Conservation (phyloP, 2,329 filamentous ascomycete species). For the Tympanopsis confertula region DNA sequence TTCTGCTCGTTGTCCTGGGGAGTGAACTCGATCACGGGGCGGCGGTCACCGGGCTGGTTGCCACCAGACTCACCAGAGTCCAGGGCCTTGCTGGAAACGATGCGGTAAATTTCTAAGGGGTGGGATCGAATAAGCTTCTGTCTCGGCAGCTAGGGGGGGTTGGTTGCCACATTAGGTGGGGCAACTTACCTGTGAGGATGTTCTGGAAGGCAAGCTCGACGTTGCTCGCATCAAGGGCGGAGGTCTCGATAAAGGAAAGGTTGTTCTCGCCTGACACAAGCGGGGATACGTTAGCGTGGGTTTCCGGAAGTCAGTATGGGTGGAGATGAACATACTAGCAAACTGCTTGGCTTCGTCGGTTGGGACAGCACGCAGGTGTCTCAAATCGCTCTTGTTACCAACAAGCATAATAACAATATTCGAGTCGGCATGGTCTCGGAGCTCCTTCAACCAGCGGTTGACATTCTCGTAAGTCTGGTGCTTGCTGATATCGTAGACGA, state of each 20-base stretch:
- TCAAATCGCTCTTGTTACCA: conserved; percentile 99
- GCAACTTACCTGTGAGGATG: conserved; percentile 77
- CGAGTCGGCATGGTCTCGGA: conserved; percentile 92
- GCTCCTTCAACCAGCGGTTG: conserved; percentile 96
- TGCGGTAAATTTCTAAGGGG: conserved; percentile 98
- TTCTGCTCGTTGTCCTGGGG: background rate
- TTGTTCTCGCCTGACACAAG: conserved; percentile 72
- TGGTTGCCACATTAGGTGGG: background rate
- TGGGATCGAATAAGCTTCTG: too few relatives aligned
- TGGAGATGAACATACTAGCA: conserved; percentile 57
- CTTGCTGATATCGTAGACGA: conserved; percentile 99
- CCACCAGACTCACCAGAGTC: conserved; percentile 60
- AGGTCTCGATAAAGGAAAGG: conserved; percentile 98
- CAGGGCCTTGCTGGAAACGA: conserved; percentile 94
- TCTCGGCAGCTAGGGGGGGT: conserved; percentile 5
- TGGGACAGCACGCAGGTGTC: conserved; percentile 88
- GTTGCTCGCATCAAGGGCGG: conserved; percentile 95
- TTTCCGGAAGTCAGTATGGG: too few relatives aligned
- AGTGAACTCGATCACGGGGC: background rate
- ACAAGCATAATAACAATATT: conserved; percentile 99
- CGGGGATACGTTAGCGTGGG: background rate
- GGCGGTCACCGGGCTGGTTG: background rate
- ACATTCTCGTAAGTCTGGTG: conserved; percentile 99
- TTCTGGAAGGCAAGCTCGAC: conserved; percentile 99
- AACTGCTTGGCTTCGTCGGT: conserved; percentile 97